Percentiles rank a stretch among this genome's conserved stretches.
phyloP scores from a whole-genome alignment of 176 grass and related monocot genomes.

The Urochloa ruziziensis region DNA sequence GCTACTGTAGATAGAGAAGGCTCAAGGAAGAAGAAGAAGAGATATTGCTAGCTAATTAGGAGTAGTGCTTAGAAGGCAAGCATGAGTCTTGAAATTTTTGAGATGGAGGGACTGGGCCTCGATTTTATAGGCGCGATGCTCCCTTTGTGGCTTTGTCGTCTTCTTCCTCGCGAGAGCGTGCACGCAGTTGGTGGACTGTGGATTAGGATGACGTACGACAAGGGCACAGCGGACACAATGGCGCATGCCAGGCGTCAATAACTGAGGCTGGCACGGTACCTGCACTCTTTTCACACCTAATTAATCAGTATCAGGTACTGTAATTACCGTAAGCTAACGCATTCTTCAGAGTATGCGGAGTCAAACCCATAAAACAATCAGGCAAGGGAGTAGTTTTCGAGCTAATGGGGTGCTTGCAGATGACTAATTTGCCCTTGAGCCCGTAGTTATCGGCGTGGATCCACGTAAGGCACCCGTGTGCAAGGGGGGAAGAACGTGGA shows the following conservation, averaged over 20 bases:
- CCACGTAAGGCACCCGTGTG: constrained; percentile 28
- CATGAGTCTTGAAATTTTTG: constrained; percentile 51
- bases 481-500: constrained; percentile 35
- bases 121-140: constrained; percentile 23
- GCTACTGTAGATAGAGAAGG: neutral
- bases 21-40: neutral
- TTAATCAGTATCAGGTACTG: neutral
- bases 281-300: neutral
- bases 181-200: neutral
- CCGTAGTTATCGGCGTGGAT: constrained; percentile 24
- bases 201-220: neutral
- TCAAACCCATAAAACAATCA: neutral
- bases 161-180: neutral
- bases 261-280: neutral
- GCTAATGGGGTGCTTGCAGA: neutral
- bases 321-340: neutral
- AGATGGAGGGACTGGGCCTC: constrained; percentile 21
- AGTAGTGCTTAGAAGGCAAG: neutral
- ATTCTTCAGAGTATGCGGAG: neutral
- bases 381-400: neutral
- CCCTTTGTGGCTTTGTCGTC: neutral
- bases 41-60: neutral
- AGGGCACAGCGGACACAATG: neutral
- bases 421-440: neutral
- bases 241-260: neutral